Base-by-base conservation (phyloP, 192 early-diverging fungal species). In the Backusella macrospora region DNA sequence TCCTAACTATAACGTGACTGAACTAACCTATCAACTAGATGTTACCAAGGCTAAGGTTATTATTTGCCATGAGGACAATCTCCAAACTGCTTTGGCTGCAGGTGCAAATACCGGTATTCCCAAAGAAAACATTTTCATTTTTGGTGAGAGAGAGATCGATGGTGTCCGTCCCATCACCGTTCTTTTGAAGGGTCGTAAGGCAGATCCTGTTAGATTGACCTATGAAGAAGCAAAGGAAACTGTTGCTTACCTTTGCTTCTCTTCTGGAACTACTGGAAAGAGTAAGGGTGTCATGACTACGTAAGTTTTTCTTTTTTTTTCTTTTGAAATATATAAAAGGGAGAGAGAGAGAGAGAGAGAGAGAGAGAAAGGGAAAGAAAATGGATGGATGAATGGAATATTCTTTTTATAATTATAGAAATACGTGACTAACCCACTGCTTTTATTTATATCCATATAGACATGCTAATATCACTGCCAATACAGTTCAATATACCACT, bases 1-100 rank as follows among this genome's bases (percentile, higher is more conserved):
- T 76, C 93, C 96, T 13, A 82, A 82, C 16, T 96, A 97, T 81
- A 94, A 85, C 1, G 80, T 78, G 13, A 80, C 85, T 45, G 96
- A 98, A 73, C 75, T 96, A 15, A 84, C 88, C 0, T 86, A 88
- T 76, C 94, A 96, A 71, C 81, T 98, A 38, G 65, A 82, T 18
- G 87, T 92, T 45, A 86, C 91, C 5, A 76, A 84, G 7, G 91
- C 96, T 21, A 90, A 85, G 16, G 81, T 85, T 14, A 74, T 97
- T 10, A 83, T 98, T 49, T 85, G 84, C 6, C 70, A 78, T 34
- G 74, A 76, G 14, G 74, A 73, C 5, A 75, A 76, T 38, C 6
- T 78, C 38, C 38, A 75, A 7, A 72, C 47, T 34, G 80, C 80
- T 6, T 37, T 82, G 3, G 64, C 68, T 16, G 77, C 73, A 13